phyloP scores from a whole-genome alignment of 257 asterid species.

The Fraxinus excelsior region DNA sequence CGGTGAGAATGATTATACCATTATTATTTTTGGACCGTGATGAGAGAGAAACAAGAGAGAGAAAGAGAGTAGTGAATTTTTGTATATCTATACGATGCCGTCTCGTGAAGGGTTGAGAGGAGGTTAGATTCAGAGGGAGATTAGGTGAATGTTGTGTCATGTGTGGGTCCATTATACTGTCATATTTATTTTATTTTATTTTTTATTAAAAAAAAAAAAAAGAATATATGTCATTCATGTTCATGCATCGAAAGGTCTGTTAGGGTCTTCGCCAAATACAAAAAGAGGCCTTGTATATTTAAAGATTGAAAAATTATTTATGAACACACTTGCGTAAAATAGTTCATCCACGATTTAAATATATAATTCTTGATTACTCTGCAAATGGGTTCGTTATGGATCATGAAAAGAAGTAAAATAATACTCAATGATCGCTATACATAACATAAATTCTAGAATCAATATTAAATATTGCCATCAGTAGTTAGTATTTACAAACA shows the following conservation, averaged over 20 bases:
- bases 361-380: not conserved
- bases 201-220: not conserved
- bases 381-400: not conserved
- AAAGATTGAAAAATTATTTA: too few species aligned
- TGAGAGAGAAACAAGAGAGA: not conserved
- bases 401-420: not conserved
- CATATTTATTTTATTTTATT: slow-evolving; percentile 1
- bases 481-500: too few species aligned
- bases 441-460: not conserved
- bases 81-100: slow-evolving; percentile 43
- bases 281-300: not conserved
- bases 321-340: too few species aligned
- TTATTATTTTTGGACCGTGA: slow-evolving; percentile 50
- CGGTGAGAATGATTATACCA: slow-evolving; percentile 75
- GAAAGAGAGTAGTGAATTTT: not conserved
- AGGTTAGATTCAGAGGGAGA: slow-evolving; percentile 49
- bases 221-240: not conserved
- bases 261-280: not conserved
- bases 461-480: too few species aligned
- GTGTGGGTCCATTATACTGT: slow-evolving; percentile 36
- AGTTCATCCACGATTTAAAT: not conserved
- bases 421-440: not conserved
- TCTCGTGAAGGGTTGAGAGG: slow-evolving; percentile 61
- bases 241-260: not conserved
- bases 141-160: slow-evolving; percentile 53